Base-by-base conservation (phyloP, 2,329 filamentous ascomycete species). In the Thielaviopsis ethacetica region DNA sequence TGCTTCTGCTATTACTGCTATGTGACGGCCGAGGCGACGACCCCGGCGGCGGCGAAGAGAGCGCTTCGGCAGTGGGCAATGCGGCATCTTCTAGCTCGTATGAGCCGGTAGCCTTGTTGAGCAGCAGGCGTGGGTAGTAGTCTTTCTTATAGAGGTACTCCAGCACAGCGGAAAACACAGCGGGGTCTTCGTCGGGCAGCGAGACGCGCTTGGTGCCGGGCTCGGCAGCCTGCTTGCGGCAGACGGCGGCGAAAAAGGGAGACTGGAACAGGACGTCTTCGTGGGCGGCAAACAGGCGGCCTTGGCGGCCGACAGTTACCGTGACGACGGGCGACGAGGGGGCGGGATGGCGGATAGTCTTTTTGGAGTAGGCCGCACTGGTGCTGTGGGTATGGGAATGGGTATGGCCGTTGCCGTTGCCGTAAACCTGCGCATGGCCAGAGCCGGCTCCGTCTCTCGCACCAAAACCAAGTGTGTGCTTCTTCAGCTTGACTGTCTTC, bases 101-200 rank as follows among this genome's bases (percentile, higher is more conserved):
- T 75, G 85, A 86, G 76, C 88, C 85, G 69, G 83, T 85, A 71
- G 84, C 84, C 79, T 87, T 89, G 80, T 88, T 87, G 72, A 89
- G 88, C 66, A 95, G 69, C 75, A 96, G 79, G 71, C 89, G 87
- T 59, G 91, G 91, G 72, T 87, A 93, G 75, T 95, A 95, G 79
- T 95, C 90, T 65, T 88, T 89, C 77, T 94, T 95, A 84, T 96
- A 96, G 65, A 96, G 83, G 72, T 91, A 96, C 76, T 96, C 91
- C 75, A 96, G 88, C 67, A 96, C 78, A 68, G 86, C 91, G 70
- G 89, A 94, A 73, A 96, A 88, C 71, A 94, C 81, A 77, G 95
- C 90, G 65, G 91, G 89, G 76, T 95, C 88, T 79, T 87, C 85
- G 67, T 81, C 76, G 64, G 76, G 77, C 68, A 80, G 86, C 76